Base-by-base conservation (phyloP, 2,329 filamentous ascomycete genomes). In the Aspergillus costaricaensis region DNA sequence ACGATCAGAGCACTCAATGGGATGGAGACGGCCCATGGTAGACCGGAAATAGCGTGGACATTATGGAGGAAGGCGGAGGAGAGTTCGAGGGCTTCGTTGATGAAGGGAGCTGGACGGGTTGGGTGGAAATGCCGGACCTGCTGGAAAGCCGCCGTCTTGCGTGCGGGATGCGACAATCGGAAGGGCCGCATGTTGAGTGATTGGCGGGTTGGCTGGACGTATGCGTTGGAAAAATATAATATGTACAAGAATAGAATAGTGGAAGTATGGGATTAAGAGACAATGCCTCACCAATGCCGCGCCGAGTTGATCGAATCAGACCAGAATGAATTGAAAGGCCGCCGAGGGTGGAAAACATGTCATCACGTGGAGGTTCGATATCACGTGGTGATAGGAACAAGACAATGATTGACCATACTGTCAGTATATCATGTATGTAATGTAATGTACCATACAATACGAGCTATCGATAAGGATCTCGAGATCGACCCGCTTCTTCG, bases 11-110 rank as follows among this genome's bases (percentile, higher is more conserved):
- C 85, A 4, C 83, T 79, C 56, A 85, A 71, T 4, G 85, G 85
- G 44, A 88, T 80, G 19, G 82, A 81, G 12, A 77, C 75, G 7
- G 74, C 81, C 85, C 85, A 88, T 57, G 84, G 78, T 2, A 86
- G 74, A 47, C 78, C 75, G 15, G 77, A 79, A 43, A 76, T 10
- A 21, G 70, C 70, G 68, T 87, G 83, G 75, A 92, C 66, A 25
- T 75, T 66, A 58, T 81, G 74, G 56, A 86, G 75, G 60, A 82
- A 68, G 53, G 73, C 71, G 63, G 83, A 79, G 2, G 82, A 79
- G 30, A 76, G 67, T 47, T 75, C 71, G 49, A 84, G 66, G 43
- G 78, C 67, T 57, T 78, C 71, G 62, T 81, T 77, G 63, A 83
- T 65, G 59, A 79, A 73, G 47, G 74, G 75, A 12, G 73, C 67